Base-by-base conservation (phyloP, 208 protist genomes). In the Angomonas ambiguus region DNA sequence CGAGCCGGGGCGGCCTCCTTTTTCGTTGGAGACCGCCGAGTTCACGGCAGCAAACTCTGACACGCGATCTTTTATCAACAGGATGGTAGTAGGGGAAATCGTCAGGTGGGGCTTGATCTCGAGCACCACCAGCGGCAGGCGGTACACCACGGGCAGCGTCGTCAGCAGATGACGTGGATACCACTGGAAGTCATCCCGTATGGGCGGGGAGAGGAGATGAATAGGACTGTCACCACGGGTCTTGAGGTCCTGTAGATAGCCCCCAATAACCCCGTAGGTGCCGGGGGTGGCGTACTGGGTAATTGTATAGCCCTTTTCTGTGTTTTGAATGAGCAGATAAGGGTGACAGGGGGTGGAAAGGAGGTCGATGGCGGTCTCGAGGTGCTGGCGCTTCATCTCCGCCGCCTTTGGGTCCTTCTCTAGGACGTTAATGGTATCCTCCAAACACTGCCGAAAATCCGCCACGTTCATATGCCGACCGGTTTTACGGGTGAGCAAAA, bases 361-460 rank as follows among this genome's bases (percentile, higher is more conserved):
- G 67, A 80, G 63, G 32, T 51, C 24, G 25, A 79, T 62, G 16
- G 71, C 69, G 1, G 48, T 48, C 45, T 58, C 61, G 2, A 31
- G 38, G 35, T 74, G 45, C 35, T 63, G 59, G 55, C 18, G 42
- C 58, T 76, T 51, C 11, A 10, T 62, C n/a, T 69, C 62, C 24
- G n/a, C 48, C 22, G 38, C 28, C 42, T n/a, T 22, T 34, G 32
- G 30, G 49, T 34, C 38, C 16, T 3, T 34, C 24, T 38, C 33
- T 22, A 25, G 45, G 24, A n/a, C 25, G 28, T 61, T 35, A 20
- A 24, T 20, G 1, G 72, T 74, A 28, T 75, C 67, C 38, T 67
- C 45, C 28, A 87, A 64, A 67, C 78, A 87, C 30, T 72, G 31
- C 10, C 62, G 71, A 20, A 91, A 78, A 35, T 85, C 74, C 28